phyloP scores from a whole-genome alignment of 2,329 filamentous ascomycete genomes.

The Penicillium palitans region DNA sequence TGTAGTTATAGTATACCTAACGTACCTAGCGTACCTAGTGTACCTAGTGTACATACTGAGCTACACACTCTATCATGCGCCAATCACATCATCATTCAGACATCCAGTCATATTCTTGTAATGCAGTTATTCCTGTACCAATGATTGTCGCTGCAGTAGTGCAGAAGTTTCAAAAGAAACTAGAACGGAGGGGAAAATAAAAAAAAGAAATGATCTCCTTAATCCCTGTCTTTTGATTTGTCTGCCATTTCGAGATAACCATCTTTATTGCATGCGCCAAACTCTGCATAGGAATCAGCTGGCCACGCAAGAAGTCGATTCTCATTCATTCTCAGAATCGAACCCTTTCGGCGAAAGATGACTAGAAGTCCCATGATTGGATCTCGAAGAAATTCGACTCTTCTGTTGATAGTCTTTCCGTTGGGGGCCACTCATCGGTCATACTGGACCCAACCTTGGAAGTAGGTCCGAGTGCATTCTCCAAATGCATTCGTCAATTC shows the following conservation, averaged over 20 bases:
- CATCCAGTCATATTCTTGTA: not conserved
- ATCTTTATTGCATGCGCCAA: conserved; percentile 7
- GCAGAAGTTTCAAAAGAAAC: not conserved
- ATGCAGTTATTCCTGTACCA: not conserved
- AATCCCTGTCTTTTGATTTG: conserved; percentile 2
- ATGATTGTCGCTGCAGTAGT: not conserved
- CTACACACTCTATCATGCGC: not conserved
- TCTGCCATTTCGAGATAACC: conserved; percentile 10
- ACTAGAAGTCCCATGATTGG: not conserved
- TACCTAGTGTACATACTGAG: not conserved
- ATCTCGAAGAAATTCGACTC: not conserved
- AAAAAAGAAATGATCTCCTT: not conserved
- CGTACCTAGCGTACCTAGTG: no score
- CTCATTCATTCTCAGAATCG: not conserved
- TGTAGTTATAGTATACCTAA: not conserved
- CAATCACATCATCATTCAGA: not conserved
- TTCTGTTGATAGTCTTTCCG: not conserved
- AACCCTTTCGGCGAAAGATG: not conserved
- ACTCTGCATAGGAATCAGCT: not conserved
- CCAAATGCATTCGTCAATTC: not conserved
- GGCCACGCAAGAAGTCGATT: not conserved
- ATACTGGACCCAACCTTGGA: no score
- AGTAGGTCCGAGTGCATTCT: not conserved
- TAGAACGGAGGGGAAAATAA: not conserved
- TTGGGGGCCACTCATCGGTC: not conserved